These are phyloP conservation scores for Candida glaebosa DNA, from an alignment of 805 yeast species.

Conservation along the genomic window DNA sequence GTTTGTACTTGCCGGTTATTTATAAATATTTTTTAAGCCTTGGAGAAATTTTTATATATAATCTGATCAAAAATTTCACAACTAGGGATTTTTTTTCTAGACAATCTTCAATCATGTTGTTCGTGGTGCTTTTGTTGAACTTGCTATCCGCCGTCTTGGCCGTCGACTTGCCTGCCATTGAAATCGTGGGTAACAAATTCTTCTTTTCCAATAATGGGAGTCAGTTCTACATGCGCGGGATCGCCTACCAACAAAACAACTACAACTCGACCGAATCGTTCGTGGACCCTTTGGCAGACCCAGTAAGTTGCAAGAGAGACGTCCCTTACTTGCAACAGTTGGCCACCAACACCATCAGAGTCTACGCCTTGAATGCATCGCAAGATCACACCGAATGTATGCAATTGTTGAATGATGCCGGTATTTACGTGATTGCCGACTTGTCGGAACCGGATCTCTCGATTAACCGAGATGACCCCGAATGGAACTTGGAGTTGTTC, in stretches of 20 bases:
- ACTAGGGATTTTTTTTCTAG: too few species aligned
- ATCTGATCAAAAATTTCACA: background rate
- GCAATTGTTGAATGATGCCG: slow-evolving; percentile 67
- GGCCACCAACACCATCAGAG: slow-evolving; percentile 69
- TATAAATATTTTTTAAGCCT: slow-evolving; percentile 2
- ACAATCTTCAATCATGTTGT: too few species aligned
- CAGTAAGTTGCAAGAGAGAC: slow-evolving; percentile 62
- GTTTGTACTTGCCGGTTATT: background rate
- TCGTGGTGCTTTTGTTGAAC: background rate
- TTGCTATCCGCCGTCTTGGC: slow-evolving; percentile 17
- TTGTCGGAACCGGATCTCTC: slow-evolving; percentile 68
- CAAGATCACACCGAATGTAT: slow-evolving; percentile 68
- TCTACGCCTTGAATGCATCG: slow-evolving; percentile 66
- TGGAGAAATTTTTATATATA: background rate
- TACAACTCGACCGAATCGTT: slow-evolving; percentile 47
- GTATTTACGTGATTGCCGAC: slow-evolving; percentile 89
- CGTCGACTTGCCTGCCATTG: slow-evolving; percentile 58
- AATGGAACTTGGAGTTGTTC: slow-evolving; percentile 61
- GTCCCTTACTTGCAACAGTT: slow-evolving; percentile 63
- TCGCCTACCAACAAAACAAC: slow-evolving; percentile 75
- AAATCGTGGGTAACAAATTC: slow-evolving; percentile 74
- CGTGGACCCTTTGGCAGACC: slow-evolving; percentile 70
- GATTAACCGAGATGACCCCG: slow-evolving; percentile 59
- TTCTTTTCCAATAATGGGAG: slow-evolving; percentile 75
- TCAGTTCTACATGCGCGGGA: slow-evolving; percentile 73